phyloP scores from a whole-genome alignment of 2,329 filamentous ascomycete genomes.

The Lasiodiplodia hormozganensis region DNA sequence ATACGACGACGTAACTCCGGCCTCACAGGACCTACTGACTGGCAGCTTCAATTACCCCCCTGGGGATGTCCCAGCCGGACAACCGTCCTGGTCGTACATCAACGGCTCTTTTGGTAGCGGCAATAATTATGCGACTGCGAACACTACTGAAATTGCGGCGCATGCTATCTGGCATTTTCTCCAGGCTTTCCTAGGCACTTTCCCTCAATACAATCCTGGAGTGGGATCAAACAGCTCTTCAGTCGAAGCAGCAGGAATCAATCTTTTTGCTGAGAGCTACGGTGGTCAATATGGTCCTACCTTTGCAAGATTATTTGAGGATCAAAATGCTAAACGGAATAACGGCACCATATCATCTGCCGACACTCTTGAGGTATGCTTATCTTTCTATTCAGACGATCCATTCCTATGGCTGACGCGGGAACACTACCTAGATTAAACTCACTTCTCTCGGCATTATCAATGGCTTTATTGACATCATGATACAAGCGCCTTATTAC shows the following conservation, averaged over 20 bases:
- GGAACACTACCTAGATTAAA: conserved; percentile 53
- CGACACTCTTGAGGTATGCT: conserved; percentile 53
- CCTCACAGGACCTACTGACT: conserved; percentile 43
- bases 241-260: conserved; percentile 61
- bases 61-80: conserved; percentile 38
- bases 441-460: conserved; percentile 71
- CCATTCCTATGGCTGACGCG: background rate
- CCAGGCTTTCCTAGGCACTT: conserved; percentile 65
- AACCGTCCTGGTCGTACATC: conserved; percentile 52
- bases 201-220: conserved; percentile 65
- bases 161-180: conserved; percentile 70
- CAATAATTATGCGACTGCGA: conserved; percentile 57
- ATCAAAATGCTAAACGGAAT: conserved; percentile 66
- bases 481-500: conserved; percentile 66
- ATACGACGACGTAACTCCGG: conserved; percentile 68
- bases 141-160: conserved; percentile 65
- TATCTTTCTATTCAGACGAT: background rate
- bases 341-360: conserved; percentile 58
- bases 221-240: conserved; percentile 44
- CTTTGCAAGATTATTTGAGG: conserved; percentile 64
- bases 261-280: conserved; percentile 73
- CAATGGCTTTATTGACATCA: conserved; percentile 73
- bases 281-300: conserved; percentile 73
- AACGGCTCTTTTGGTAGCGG: conserved; percentile 72
- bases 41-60: conserved; percentile 51